Percentiles rank a stretch among this genome's conserved stretches.
Evolutionary conservation across 1,139 yeast species (phyloP).

Genomic region (Diutina sp.): DNA sequence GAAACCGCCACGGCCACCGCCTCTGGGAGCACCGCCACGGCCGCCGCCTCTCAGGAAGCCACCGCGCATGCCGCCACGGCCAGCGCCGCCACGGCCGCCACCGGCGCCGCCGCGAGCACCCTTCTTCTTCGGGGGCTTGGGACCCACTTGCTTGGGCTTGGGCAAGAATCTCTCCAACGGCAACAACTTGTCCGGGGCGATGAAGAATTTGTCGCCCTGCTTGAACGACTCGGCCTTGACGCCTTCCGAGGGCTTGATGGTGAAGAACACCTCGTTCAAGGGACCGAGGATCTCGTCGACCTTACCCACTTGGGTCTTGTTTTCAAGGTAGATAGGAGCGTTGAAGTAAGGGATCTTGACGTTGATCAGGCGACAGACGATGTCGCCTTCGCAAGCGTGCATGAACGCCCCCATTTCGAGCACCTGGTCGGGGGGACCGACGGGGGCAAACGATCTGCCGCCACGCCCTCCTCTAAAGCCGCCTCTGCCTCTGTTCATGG

Average conservation of each 20-base stretch:
- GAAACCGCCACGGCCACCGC: constrained; percentile 22
- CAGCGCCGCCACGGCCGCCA: constrained; percentile 12
- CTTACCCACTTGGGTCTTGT: constrained; percentile 91
- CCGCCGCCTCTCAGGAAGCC: constrained; percentile 20
- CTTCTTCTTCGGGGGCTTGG: constrained; percentile 68
- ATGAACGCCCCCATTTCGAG: constrained; percentile 89
- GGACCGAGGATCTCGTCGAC: constrained; percentile 98
- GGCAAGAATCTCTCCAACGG: constrained; percentile 95
- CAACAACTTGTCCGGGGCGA: constrained; percentile 87
- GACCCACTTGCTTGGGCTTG: constrained; percentile 70
- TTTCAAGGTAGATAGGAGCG: constrained; percentile 95
- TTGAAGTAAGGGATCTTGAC: constrained; percentile 94
- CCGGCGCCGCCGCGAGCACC: constrained; percentile 18
- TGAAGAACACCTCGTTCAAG: constrained; percentile 90
- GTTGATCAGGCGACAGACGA: constrained; percentile 90
- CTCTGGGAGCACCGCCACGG: constrained; percentile 13
- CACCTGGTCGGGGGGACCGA: constrained; percentile 87
- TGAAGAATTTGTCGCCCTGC: constrained; percentile 90
- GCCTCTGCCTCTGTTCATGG: constrained; percentile 53
- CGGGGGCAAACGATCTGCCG: constrained; percentile 4
- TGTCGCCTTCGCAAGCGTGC: constrained; percentile 94
- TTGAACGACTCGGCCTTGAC: constrained; percentile 88
- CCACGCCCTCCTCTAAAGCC: constrained; percentile 49
- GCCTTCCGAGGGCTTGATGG: constrained; percentile 92
- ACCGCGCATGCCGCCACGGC: constrained; percentile 14